These are phyloP conservation scores for Arabidopsis arenosa DNA, from an alignment of 345 rosid genomes.

Conservation along the genomic window DNA sequence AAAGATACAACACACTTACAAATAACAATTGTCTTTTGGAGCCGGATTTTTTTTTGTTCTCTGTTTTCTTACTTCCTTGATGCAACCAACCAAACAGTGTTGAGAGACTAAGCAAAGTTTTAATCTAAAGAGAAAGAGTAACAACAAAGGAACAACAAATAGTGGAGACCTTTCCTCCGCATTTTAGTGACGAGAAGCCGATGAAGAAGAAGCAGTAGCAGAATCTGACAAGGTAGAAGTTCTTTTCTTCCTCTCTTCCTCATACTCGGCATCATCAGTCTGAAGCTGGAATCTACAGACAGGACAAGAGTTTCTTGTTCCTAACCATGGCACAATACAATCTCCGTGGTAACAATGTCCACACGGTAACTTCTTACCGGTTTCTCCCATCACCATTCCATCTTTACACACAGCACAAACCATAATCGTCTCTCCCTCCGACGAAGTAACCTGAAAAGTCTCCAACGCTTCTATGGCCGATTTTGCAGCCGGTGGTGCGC, in stretches of 20 bases:
- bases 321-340: slow-evolving; percentile 76
- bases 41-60: not conserved
- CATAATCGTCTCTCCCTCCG: slow-evolving; percentile 39
- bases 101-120: not conserved
- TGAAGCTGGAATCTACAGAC: slow-evolving; percentile 68
- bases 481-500: slow-evolving; percentile 72
- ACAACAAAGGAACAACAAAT: slow-evolving; percentile 1
- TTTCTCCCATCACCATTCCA: slow-evolving; percentile 56
- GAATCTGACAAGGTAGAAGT: not conserved
- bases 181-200: slow-evolving; percentile 22
- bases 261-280: slow-evolving; percentile 76
- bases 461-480: slow-evolving; percentile 52
- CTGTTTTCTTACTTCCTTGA: slow-evolving; percentile 11
- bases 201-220: slow-evolving; percentile 30
- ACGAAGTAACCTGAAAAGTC: slow-evolving; percentile 48
- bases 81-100: slow-evolving; percentile 14
- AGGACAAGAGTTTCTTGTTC: slow-evolving; percentile 75
- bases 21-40: not conserved
- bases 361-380: slow-evolving; percentile 62
- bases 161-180: not conserved
- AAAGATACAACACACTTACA: not conserved
- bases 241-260: slow-evolving; percentile 61
- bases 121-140: slow-evolving; percentile 13
- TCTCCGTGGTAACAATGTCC: slow-evolving; percentile 71
- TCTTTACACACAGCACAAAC: slow-evolving; percentile 73